phyloP scores from a whole-genome alignment of 108 stramenopile genomes.

The Epithemia pelagica region DNA sequence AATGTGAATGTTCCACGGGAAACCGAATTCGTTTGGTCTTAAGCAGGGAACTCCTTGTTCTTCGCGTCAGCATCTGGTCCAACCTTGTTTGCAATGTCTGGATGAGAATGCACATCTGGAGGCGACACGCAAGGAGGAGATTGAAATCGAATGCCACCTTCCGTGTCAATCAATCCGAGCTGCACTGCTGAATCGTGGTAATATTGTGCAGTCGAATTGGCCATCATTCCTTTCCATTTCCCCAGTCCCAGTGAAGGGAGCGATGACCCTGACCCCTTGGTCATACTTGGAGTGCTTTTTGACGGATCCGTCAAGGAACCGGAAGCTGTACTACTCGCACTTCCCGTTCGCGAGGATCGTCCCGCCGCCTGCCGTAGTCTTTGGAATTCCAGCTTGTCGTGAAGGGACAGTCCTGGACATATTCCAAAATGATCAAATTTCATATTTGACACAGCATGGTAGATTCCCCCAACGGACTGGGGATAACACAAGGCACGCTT shows the following conservation, averaged over 20 bases:
- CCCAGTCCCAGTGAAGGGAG: neutral
- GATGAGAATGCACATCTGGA: too few species aligned
- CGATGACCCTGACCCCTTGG: slow-evolving; percentile 3
- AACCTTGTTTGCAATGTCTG: too few species aligned
- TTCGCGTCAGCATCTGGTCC: too few species aligned
- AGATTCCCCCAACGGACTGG: slow-evolving; percentile 30
- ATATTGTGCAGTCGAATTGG: slow-evolving; percentile 34
- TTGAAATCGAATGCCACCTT: slow-evolving; percentile 34
- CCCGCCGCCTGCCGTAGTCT: slow-evolving; percentile 12
- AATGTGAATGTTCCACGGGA: too few species aligned
- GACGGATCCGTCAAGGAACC: slow-evolving; percentile 2
- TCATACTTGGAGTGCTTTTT: too few species aligned
- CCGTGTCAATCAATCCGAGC: slow-evolving; percentile 39
- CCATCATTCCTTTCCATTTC: neutral
- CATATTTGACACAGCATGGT: slow-evolving; percentile 51
- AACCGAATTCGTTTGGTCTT: too few species aligned
- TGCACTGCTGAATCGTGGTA: slow-evolving; percentile 37
- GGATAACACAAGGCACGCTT: slow-evolving; percentile 49
- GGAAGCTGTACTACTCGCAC: slow-evolving; percentile 1
- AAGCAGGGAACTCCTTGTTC: too few species aligned
- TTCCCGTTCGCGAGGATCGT: slow-evolving; percentile 5
- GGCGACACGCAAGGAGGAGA: too few species aligned
- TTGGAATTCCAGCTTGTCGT: slow-evolving; percentile 17
- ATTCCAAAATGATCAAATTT: slow-evolving; percentile 46
- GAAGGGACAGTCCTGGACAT: slow-evolving; percentile 21